Evolutionary conservation across 306 rosid genomes (phyloP).

Genomic region (Prosopis cineraria): DNA sequence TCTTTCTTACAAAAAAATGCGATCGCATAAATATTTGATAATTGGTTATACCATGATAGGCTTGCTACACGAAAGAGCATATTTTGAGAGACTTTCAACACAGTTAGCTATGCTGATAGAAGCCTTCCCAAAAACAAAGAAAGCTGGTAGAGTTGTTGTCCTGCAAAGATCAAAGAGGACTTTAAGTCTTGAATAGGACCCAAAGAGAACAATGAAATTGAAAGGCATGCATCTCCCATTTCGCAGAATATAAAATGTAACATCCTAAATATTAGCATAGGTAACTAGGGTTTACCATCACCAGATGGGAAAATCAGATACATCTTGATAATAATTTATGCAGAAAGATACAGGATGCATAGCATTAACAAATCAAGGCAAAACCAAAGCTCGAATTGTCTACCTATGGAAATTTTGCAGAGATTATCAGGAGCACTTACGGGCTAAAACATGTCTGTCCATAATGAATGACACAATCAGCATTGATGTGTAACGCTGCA

Average conservation of each 20-base stretch:
- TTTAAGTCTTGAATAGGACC: slow-evolving; percentile 29
- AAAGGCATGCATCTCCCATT: background rate
- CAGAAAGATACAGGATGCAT: background rate
- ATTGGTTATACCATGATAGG: slow-evolving; percentile 58
- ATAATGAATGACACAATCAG: slow-evolving; percentile 83
- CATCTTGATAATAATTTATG: slow-evolving; percentile 15
- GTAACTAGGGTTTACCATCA: background rate
- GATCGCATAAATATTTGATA: background rate
- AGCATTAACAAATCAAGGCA: background rate
- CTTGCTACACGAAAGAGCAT: slow-evolving; percentile 46
- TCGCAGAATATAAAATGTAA: background rate
- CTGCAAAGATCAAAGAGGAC: slow-evolving; percentile 47
- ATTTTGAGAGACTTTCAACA: slow-evolving; percentile 46
- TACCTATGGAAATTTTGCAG: background rate
- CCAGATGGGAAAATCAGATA: background rate
- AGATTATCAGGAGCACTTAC: slow-evolving; percentile 50
- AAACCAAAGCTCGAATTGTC: background rate
- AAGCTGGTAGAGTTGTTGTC: slow-evolving; percentile 76
- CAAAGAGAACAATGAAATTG: slow-evolving; percentile 12
- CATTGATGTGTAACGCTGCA: slow-evolving; percentile 78
- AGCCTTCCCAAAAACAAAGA: slow-evolving; percentile 81
- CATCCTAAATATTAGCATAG: background rate
- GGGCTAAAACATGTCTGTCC: slow-evolving; percentile 93
- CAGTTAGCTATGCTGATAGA: slow-evolving; percentile 54
- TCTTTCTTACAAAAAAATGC: background rate